Percentiles rank a stretch among this genome's conserved stretches.
These are phyloP conservation scores for Pterulicium gracile DNA, from an alignment of 1,284 basidiomycete species.

Conservation along the genomic window DNA sequence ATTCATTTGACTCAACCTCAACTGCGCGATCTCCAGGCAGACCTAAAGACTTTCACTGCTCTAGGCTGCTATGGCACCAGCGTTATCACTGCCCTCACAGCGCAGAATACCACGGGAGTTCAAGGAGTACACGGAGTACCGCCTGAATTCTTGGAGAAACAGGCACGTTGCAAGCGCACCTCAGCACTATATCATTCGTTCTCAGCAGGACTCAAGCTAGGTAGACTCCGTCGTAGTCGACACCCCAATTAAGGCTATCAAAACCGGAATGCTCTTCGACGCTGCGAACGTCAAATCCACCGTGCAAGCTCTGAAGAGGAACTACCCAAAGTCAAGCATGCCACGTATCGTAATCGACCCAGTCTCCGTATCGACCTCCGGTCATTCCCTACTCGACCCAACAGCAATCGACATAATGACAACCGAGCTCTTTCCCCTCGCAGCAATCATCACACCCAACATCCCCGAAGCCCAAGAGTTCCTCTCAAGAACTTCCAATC, in stretches of 20 bases:
- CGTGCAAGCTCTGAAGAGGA: slow-evolving; percentile 29
- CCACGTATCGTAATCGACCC: slow-evolving; percentile 75
- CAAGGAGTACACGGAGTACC: slow-evolving; percentile 59
- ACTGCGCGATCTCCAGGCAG: slow-evolving; percentile 42
- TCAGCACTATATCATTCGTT: neutral
- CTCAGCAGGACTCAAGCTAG: slow-evolving; percentile 31
- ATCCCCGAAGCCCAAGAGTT: slow-evolving; percentile 73
- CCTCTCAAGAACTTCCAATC: slow-evolving; percentile 27
- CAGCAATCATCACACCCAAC: slow-evolving; percentile 81
- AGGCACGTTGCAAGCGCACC: slow-evolving; percentile 40
- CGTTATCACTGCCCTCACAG: slow-evolving; percentile 81
- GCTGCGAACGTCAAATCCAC: slow-evolving; percentile 35
- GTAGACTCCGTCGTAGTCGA: slow-evolving; percentile 70
- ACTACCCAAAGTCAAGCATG: slow-evolving; percentile 20
- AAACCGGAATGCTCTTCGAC: slow-evolving; percentile 83
- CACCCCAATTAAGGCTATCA: slow-evolving; percentile 66
- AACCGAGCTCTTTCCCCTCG: slow-evolving; percentile 58
- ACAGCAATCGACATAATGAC: slow-evolving; percentile 58
- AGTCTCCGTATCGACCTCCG: slow-evolving; percentile 89
- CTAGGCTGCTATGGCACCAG: slow-evolving; percentile 80
- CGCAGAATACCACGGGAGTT: slow-evolving; percentile 87
- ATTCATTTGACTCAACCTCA: slow-evolving; percentile 1
- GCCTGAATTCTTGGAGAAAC: slow-evolving; percentile 58
- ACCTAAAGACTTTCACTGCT: slow-evolving; percentile 80
- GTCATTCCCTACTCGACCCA: slow-evolving; percentile 66